Conservation (phyloP, 352 stramenopile species). For the Pythium guiyangense region DNA sequence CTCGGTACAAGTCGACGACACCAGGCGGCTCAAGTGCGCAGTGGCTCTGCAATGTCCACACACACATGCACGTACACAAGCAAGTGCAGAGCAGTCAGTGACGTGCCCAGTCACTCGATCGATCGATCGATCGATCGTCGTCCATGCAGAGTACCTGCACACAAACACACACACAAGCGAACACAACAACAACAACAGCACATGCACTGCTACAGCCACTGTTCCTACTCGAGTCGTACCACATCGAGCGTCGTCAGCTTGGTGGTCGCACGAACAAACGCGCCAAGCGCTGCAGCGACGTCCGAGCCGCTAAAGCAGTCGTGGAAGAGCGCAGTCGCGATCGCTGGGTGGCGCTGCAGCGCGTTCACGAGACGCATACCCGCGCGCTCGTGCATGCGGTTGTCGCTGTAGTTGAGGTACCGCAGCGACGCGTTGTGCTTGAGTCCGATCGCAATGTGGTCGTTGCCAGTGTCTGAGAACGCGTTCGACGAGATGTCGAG, state of each 20-base stretch:
- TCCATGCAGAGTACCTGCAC: background rate
- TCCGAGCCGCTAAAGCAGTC: constrained; percentile 38
- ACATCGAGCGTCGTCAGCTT: constrained; percentile 48
- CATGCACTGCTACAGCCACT: too few species aligned
- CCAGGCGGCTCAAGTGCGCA: constrained; percentile 54
- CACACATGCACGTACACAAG: too few species aligned
- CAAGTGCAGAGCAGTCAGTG: background rate
- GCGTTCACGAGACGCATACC: constrained; percentile 32
- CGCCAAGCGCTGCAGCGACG: constrained; percentile 26
- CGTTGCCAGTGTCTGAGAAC: too few species aligned
- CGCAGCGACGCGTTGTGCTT: constrained; percentile 38
- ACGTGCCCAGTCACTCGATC: background rate
- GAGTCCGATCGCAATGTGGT: constrained; percentile 41
- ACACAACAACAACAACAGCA: background rate
- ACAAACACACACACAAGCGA: background rate
- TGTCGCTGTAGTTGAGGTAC: constrained; percentile 56
- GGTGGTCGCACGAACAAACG: constrained; percentile 20
- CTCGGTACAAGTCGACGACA: too few species aligned
- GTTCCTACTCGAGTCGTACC: constrained; percentile 20
- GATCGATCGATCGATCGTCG: too few species aligned
- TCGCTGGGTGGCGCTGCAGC: constrained; percentile 21
- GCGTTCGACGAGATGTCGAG: constrained; percentile 52
- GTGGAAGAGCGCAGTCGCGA: constrained; percentile 55
- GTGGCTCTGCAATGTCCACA: constrained; percentile 37
- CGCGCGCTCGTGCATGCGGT: constrained; percentile 35